phyloP scores from a whole-genome alignment of 306 rosid genomes.

The Cicer chorassanicum region DNA sequence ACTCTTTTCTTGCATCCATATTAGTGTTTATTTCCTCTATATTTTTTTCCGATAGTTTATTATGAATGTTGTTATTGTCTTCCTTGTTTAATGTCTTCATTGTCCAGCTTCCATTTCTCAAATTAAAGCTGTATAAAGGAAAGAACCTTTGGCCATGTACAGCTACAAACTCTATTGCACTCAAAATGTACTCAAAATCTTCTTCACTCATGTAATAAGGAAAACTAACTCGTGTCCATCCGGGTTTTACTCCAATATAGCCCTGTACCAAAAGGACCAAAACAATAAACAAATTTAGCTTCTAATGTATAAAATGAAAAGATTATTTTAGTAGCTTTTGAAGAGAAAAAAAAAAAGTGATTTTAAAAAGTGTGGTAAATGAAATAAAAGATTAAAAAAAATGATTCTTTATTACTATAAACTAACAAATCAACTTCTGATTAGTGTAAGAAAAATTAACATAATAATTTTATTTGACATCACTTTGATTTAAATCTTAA shows the following conservation, averaged over 20 bases:
- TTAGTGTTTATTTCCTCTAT: slow-evolving; percentile 1
- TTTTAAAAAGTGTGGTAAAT: too few species aligned
- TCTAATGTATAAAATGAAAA: too few species aligned
- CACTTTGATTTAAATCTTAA: too few species aligned
- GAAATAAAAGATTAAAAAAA: too few species aligned
- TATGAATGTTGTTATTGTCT: slow-evolving; percentile 31
- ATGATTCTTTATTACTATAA: too few species aligned
- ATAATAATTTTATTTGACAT: too few species aligned
- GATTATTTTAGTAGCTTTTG: too few species aligned
- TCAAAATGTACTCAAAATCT: slow-evolving; percentile 75
- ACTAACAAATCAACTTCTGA: too few species aligned
- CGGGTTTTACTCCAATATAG: slow-evolving; percentile 76
- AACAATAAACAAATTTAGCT: slow-evolving; percentile 6
- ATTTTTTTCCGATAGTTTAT: slow-evolving; percentile 30
- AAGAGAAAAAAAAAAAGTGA: too few species aligned
- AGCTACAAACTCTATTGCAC: slow-evolving; percentile 78
- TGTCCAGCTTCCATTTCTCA: slow-evolving; percentile 68
- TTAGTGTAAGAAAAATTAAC: too few species aligned
- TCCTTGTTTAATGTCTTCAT: slow-evolving; percentile 53
- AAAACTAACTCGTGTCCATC: slow-evolving; percentile 89
- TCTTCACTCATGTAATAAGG: slow-evolving; percentile 79
- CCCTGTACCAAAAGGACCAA: slow-evolving; percentile 53
- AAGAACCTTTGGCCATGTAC: slow-evolving; percentile 76
- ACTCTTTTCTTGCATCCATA: background rate
- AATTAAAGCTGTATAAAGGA: slow-evolving; percentile 65